These are phyloP conservation scores for Chenopodium quinoa DNA, from an alignment of 148 eudicot species.

Conservation along the genomic window DNA sequence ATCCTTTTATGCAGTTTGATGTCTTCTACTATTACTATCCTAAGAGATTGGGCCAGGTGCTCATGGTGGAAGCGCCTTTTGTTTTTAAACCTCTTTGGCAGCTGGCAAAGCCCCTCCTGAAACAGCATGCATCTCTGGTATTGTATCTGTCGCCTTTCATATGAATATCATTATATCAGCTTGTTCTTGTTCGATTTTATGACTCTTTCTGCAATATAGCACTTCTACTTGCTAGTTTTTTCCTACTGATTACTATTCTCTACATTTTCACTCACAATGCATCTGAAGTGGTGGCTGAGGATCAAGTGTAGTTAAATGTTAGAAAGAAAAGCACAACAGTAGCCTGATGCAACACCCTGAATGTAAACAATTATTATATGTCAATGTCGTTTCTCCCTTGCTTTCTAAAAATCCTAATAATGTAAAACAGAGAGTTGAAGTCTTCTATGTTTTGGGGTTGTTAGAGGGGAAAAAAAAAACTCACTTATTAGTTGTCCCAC, in stretches of 20 bases:
- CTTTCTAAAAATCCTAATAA: not conserved
- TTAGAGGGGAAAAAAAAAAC: not conserved
- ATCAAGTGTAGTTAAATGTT: not conserved
- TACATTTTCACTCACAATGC: not conserved
- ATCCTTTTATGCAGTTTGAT: constrained; percentile 65
- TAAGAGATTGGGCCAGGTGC: constrained; percentile 68
- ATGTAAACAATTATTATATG: not conserved
- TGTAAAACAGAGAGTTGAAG: not conserved
- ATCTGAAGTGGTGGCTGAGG: not conserved
- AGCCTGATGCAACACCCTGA: not conserved
- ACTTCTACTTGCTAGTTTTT: not conserved
- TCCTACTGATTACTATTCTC: not conserved
- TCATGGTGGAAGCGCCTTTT: constrained; percentile 92
- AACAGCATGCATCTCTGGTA: constrained; percentile 87
- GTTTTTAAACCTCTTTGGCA: constrained; percentile 86
- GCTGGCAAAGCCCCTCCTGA: constrained; percentile 74
- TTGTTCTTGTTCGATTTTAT: not conserved
- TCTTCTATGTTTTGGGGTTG: not conserved
- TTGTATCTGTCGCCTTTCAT: not conserved
- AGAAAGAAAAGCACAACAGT: not conserved
- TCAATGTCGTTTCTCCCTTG: not conserved
- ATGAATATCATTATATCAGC: not conserved
- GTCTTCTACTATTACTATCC: constrained; percentile 91
- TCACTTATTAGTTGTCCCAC: not conserved
- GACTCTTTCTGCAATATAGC: not conserved